Evolutionary conservation across 108 stramenopile genomes (phyloP).

Genomic region (Schizochytrium sp.): DNA sequence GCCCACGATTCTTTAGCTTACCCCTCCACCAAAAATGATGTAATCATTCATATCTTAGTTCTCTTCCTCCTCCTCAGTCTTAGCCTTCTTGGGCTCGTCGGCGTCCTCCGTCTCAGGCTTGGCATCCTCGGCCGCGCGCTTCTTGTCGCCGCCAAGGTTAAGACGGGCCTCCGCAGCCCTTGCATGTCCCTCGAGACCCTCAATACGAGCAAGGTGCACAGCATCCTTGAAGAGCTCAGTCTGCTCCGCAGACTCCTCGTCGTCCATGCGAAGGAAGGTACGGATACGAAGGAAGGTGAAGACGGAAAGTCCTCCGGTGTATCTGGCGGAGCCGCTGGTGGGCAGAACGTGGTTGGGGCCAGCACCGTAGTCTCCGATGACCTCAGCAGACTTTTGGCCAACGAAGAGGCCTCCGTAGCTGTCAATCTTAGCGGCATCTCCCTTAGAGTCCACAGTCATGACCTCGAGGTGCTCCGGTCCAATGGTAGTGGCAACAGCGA

Average conservation of each 20-base stretch:
- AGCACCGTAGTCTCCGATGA: slow-evolving; percentile 97
- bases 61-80: not conserved
- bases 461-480: slow-evolving; percentile 99
- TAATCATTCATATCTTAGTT: no score
- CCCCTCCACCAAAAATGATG: no score
- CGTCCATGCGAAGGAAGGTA: slow-evolving; percentile 90
- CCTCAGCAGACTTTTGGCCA: slow-evolving; percentile 93
- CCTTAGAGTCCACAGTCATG: slow-evolving; percentile 85
- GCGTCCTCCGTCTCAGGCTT: not conserved
- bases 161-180: slow-evolving; percentile 88
- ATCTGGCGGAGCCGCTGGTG: slow-evolving; percentile 94
- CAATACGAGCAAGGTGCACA: slow-evolving; percentile 92
- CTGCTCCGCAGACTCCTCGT: slow-evolving; percentile 69
- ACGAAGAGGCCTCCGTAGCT: slow-evolving; percentile 97
- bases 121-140: not conserved
- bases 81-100: slow-evolving; percentile 1
- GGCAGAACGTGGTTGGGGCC: slow-evolving; percentile 99
- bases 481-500: slow-evolving; percentile 85
- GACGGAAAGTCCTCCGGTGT: slow-evolving; percentile 96
- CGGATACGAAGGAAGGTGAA: slow-evolving; percentile 96
- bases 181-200: slow-evolving; percentile 97
- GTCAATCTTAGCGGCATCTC: slow-evolving; percentile 79
- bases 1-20: no score
- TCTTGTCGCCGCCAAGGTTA: not conserved
- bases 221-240: slow-evolving; percentile 87